Base-by-base conservation (phyloP, 495 filamentous ascomycete genomes). In the Pyronema domesticum region DNA sequence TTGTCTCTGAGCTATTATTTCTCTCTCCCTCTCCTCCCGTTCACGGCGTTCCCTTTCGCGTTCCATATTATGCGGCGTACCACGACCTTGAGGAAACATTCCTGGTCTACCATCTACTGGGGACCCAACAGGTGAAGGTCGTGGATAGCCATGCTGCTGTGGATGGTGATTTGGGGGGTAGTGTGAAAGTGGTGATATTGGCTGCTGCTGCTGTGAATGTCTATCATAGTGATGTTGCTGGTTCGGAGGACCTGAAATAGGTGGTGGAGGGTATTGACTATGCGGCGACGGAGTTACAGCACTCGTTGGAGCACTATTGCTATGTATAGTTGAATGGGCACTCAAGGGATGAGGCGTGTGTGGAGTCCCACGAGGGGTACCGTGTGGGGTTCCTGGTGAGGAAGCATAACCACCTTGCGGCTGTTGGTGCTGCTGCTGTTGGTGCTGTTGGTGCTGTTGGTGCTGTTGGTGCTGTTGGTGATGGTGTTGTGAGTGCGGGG, bases 1-100 rank as follows among this genome's bases (percentile, higher is more conserved):
- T 56, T 77, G 75, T 58, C 71, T 69, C 55, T 72, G 68, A 49
- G 70, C 39, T 7, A 14, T 42, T 49, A 40, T 57, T 15, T 61
- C 57, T 60, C 59, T 55, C 5, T 30, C 47, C 58, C 56, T 45
- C 55, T 51, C 37, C 19, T 57, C 60, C 23, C 52, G 55, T 15
- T 60, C 57, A 68, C 61, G 60, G 67, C 72, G 68, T 65, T 71
- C 53, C 23, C 23, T 30, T 8, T 61, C 60, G 19, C 30, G 45
- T 35, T 57, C 63, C 34, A 52, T 52, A 10, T 60, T 57, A 42
- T 57, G 48, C 34, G 54, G 54, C 30, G 58, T 46, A 23, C 47
- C 37, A 50, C 30, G 47, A 54, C 36, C 23, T 30, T 30, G 23
- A 30, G 23, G 2, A 30, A 30, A 30, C 23, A 34, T 46, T 13